Conservation (phyloP, 2,329 filamentous ascomycete species). For the Cladosporium sp. region DNA sequence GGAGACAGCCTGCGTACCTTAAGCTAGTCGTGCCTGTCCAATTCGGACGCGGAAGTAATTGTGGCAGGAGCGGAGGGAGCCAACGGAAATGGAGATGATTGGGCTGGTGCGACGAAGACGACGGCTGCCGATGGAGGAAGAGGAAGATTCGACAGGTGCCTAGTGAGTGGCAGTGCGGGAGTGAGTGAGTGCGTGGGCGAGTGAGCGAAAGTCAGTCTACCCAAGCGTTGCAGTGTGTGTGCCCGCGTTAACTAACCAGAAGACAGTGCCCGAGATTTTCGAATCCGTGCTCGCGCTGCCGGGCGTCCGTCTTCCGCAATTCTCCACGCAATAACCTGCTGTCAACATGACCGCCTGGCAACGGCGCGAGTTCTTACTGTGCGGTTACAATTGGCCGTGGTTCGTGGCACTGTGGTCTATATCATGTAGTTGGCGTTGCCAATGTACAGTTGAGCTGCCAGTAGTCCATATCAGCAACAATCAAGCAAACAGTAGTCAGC, state of each 20-base stretch:
- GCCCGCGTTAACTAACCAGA: constrained; percentile 16
- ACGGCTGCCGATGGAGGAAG: constrained; percentile 14
- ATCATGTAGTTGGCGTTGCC: background rate
- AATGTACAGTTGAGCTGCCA: background rate
- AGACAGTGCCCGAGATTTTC: constrained; percentile 12
- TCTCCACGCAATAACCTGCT: background rate
- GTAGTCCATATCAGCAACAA: background rate
- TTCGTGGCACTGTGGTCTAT: background rate
- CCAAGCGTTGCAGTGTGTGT: constrained; percentile 9
- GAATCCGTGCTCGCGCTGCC: constrained; percentile 13
- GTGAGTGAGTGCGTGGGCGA: background rate
- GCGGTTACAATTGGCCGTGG: background rate
- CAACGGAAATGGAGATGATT: background rate
- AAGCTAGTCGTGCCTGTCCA: constrained; percentile 8
- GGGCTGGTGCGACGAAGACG: constrained; percentile 6
- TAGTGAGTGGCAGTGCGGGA: background rate
- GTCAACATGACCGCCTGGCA: background rate
- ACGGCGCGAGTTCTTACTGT: background rate
- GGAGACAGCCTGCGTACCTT: constrained; percentile 10
- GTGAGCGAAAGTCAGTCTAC: constrained; percentile 2
- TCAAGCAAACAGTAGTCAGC: background rate
- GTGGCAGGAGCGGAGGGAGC: constrained; percentile 2
- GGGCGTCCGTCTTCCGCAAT: background rate
- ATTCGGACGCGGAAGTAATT: background rate
- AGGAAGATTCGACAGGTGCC: constrained; percentile 14